Base-by-base conservation (phyloP, 805 yeast species). In the Candida coquimbonensis region DNA sequence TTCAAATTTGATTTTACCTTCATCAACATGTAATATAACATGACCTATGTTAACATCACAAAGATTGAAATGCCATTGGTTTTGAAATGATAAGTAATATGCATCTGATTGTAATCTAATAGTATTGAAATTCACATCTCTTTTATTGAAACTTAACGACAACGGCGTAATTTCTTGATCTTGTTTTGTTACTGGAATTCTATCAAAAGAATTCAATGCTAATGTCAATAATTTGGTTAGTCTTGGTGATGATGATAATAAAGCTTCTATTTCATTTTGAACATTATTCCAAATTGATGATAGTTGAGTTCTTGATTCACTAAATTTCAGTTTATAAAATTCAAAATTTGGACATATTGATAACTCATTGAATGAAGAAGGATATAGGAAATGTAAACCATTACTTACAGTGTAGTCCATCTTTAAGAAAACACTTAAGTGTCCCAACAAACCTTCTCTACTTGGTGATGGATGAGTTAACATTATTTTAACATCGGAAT, bases 361-460 rank as follows among this genome's bases (percentile, higher is more conserved):
- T 59, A 78, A 68, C 51, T 82, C 88, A 59, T 81, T 83, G 59
- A 80, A 83, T 51, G 83, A 75, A 2, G 85, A 75, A 1, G 85
- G 81, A 60, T 82, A 81, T 46, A 81, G 67, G 64, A 81, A 81
- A 57, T 85, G 91, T 36, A 84, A 60, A 1, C 87, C 83, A 53
- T 83, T 82, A n/a, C 85, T 77, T 6, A 86, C 61, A 3, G 89
- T 81, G 59, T 80, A 81, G 59, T 84, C 90, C 55, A 85, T 82
- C 51, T 81, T 78, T 53, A 84, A 70, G 26, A 77, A 66, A 35
- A 83, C 75, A 35, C 87, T 79, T 48, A 86, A 61, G 59, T 82
- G 87, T 48, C 81, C 83, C 36, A 86, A 61, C 25, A 85, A 61
- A 3, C 87, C 86, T 49, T 83, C 87, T 49, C 83, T 70, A 29